Evolutionary conservation across 176 grass and related monocot species (phyloP).

Genomic region (Phyllostachys edulis): DNA sequence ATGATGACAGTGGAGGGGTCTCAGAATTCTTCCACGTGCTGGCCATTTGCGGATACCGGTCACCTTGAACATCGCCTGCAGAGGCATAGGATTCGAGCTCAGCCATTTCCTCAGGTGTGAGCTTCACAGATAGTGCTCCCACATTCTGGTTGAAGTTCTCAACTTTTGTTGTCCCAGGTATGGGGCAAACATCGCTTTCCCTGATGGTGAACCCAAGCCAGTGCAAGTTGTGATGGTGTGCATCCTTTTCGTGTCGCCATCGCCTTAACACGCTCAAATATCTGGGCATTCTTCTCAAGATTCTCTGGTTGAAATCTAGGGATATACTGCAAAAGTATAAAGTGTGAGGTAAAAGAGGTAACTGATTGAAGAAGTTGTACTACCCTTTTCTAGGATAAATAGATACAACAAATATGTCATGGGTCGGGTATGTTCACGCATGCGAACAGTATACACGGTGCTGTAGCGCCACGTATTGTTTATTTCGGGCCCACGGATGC

Average conservation of each 20-base stretch:
- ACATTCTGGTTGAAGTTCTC: constrained; percentile 48
- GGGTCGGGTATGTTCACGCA: no score
- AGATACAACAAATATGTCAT: no score
- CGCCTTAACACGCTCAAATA: constrained; percentile 35
- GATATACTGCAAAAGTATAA: not conserved
- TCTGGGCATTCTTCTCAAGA: constrained; percentile 33
- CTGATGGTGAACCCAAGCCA: constrained; percentile 64
- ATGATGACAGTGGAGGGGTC: constrained; percentile 43
- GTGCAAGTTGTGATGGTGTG: constrained; percentile 56
- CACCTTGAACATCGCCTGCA: constrained; percentile 9
- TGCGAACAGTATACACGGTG: no score
- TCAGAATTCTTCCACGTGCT: constrained; percentile 43
- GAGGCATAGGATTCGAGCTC: constrained; percentile 39
- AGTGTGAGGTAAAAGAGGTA: no score
- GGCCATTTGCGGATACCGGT: not conserved
- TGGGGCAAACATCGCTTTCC: constrained; percentile 52
- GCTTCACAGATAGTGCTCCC: constrained; percentile 37
- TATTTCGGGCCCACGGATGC: no score
- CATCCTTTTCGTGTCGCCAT: constrained; percentile 49
- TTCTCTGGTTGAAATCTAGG: constrained; percentile 45
- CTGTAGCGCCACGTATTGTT: no score
- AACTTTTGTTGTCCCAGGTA: constrained; percentile 54
- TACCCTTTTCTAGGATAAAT: no score
- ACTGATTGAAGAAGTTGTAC: no score
- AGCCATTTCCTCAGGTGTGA: constrained; percentile 38